Conservation (phyloP, 257 asterid species). For the Solanum etuberosum region DNA sequence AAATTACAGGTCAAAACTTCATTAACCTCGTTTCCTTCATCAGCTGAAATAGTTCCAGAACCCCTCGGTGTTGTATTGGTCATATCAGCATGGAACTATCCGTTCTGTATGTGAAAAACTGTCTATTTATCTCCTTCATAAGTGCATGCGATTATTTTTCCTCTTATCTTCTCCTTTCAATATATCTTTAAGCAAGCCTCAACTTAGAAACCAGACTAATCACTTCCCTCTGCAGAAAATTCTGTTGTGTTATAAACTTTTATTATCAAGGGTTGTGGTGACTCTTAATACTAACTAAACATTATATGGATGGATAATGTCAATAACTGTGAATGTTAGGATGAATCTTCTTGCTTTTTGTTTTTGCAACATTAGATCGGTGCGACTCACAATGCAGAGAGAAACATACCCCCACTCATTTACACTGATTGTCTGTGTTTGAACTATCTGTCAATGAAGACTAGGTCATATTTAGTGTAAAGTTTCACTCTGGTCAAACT, state of each 20-base stretch:
- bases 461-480: background rate
- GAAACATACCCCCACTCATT: background rate
- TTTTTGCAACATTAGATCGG: background rate
- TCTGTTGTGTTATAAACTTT: background rate
- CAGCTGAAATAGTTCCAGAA: constrained; percentile 77
- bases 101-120: constrained; percentile 51
- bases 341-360: background rate
- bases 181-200: background rate
- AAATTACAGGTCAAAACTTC: constrained; percentile 58
- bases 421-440: background rate
- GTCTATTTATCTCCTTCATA: background rate
- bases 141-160: background rate
- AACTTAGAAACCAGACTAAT: background rate
- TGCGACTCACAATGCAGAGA: background rate
- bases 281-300: background rate
- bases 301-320: background rate
- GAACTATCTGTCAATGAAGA: background rate
- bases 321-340: background rate
- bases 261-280: background rate
- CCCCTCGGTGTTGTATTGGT: constrained; percentile 73
- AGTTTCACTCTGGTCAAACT: background rate
- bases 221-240: background rate
- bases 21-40: constrained; percentile 58
- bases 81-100: constrained; percentile 93
- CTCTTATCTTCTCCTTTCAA: background rate